Evolutionary conservation across 2,329 filamentous ascomycete species (phyloP).

Genomic region (Fusarium sulawesiense): DNA sequence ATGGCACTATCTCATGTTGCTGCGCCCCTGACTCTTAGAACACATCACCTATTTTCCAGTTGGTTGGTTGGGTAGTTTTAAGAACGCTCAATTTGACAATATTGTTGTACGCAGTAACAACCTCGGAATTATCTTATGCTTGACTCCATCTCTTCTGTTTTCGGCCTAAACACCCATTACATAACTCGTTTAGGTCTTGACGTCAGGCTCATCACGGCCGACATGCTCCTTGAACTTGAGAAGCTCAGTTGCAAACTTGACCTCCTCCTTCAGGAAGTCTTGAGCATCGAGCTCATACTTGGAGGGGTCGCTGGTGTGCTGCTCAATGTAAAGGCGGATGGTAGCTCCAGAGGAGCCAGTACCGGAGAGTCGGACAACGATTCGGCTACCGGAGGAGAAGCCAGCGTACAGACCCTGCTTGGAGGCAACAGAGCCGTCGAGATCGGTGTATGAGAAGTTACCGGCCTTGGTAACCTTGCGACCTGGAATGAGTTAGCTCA

Average conservation of each 20-base stretch:
- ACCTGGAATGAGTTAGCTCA: conserved; percentile 55
- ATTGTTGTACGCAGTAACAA: conserved; percentile 41
- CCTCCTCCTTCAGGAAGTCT: conserved; percentile 91
- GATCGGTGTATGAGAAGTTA: conserved; percentile 97
- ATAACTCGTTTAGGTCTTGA: conserved; percentile 78
- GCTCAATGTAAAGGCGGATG: conserved; percentile 96
- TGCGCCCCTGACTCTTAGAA: conserved; percentile 3
- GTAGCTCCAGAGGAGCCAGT: conserved; percentile 96
- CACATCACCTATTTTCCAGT: conserved; percentile 16
- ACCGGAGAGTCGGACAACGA: conserved; percentile 93
- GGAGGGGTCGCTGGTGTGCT: conserved; percentile 84
- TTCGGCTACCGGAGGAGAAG: conserved; percentile 94
- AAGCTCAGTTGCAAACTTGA: conserved; percentile 84
- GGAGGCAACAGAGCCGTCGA: conserved; percentile 95
- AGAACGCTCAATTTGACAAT: conserved; percentile 46
- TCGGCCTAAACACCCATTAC: neutral
- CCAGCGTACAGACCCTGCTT: conserved; percentile 96
- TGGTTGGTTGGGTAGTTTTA: conserved; percentile 37
- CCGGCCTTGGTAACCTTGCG: conserved; percentile 90
- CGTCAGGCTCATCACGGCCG: conserved; percentile 91
- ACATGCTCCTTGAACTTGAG: conserved; percentile 95
- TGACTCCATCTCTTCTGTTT: conserved; percentile 35
- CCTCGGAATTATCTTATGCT: conserved; percentile 37
- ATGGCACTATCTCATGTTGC: conserved; percentile 32
- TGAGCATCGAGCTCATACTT: conserved; percentile 87